Evolutionary conservation across 2,329 filamentous ascomycete genomes (phyloP).

Genomic region (Stemphylium beticola): DNA sequence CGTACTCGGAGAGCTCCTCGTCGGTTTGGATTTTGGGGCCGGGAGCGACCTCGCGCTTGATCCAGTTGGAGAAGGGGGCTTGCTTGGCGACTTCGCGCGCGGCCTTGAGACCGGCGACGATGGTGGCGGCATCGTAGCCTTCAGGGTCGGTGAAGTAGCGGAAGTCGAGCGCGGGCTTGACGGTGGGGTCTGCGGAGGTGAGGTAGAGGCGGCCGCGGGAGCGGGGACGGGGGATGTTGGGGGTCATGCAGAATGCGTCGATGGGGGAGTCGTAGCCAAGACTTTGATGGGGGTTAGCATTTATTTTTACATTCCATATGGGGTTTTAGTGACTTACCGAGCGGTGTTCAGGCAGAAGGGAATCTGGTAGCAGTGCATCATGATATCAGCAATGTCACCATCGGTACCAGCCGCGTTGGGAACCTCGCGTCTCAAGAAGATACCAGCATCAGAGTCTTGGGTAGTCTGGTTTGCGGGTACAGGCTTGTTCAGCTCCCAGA

Average conservation of each 20-base stretch:
- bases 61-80: constrained; percentile 80
- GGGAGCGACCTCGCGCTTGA: constrained; percentile 81
- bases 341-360: constrained; percentile 87
- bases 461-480: constrained; percentile 82
- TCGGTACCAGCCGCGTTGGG: constrained; percentile 73
- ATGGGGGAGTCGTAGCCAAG: constrained; percentile 75
- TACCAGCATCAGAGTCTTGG: constrained; percentile 88
- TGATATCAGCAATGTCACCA: constrained; percentile 79
- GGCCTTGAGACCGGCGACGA: constrained; percentile 77
- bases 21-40: constrained; percentile 76
- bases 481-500: constrained; percentile 81
- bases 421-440: constrained; percentile 81
- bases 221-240: constrained; percentile 84
- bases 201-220: constrained; percentile 80
- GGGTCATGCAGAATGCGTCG: constrained; percentile 91
- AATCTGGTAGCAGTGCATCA: constrained; percentile 98
- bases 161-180: constrained; percentile 86
- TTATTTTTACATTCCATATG: not conserved
- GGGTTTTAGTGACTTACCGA: constrained; percentile 51
- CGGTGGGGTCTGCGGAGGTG: constrained; percentile 73
- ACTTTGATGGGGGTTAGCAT: constrained; percentile 29
- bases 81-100: constrained; percentile 78
- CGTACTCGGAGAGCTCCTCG: constrained; percentile 82
- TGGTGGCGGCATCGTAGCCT: constrained; percentile 82
- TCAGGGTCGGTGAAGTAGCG: constrained; percentile 87